These are phyloP conservation scores for Amaranthus hypochondriacus DNA, from an alignment of 148 eudicot genomes.

Conservation along the genomic window DNA sequence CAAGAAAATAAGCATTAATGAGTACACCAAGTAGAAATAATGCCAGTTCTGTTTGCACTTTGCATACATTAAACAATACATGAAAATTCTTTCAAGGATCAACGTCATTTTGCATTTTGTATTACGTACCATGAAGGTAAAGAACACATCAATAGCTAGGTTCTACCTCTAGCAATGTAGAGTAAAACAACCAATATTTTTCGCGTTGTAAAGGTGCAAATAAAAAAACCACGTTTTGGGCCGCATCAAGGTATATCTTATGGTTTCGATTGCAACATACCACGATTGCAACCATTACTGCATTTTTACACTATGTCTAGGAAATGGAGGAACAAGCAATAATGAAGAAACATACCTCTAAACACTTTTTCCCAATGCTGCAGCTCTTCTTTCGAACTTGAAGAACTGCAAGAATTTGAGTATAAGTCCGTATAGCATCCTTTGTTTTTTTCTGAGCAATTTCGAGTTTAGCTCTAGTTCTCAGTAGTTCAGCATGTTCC, in stretches of 20 bases:
- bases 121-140: neutral
- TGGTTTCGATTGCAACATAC: too few species aligned
- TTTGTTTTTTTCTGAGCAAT: conserved; percentile 58
- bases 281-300: too few species aligned
- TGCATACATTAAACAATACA: neutral
- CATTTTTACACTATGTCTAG: too few species aligned
- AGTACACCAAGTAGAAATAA: neutral
- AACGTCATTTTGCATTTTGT: neutral
- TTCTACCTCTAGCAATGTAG: neutral
- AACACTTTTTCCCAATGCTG: conserved; percentile 39
- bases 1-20: neutral
- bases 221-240: too few species aligned
- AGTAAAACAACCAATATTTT: too few species aligned
- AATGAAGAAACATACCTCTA: conserved; percentile 36
- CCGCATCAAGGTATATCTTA: too few species aligned
- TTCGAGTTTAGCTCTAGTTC: conserved; percentile 79
- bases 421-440: conserved; percentile 62
- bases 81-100: neutral
- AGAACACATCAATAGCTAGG: neutral
- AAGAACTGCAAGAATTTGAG: conserved; percentile 74
- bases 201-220: too few species aligned
- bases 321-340: neutral
- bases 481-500: conserved; percentile 74
- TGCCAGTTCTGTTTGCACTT: neutral
- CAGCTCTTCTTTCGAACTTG: conserved; percentile 65